Evolutionary conservation across 306 rosid genomes (phyloP).

Genomic region (Medicago arabica): DNA sequence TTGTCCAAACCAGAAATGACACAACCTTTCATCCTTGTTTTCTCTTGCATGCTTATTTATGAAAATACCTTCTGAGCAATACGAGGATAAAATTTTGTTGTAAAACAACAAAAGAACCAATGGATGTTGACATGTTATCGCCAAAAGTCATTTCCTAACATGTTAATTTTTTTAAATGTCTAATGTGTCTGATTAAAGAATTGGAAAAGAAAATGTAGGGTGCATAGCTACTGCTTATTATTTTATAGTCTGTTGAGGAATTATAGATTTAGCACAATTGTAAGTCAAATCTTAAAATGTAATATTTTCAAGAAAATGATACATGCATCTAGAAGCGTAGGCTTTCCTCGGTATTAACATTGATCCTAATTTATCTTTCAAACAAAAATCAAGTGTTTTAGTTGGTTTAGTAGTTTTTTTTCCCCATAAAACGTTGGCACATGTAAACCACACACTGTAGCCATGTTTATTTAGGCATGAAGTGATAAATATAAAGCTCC

Average conservation of each 20-base stretch:
- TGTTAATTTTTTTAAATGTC: not conserved
- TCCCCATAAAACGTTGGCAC: not conserved
- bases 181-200: not conserved
- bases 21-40: conserved; percentile 9
- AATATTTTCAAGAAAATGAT: not conserved
- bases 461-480: not conserved
- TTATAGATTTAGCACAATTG: conserved; percentile 9
- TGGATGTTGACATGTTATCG: not conserved
- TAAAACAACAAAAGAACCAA: not conserved
- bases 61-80: conserved; percentile 2
- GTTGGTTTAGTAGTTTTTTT: not conserved
- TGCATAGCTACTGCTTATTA: not conserved
- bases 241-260: conserved; percentile 11
- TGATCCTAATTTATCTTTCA: not conserved
- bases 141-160: not conserved
- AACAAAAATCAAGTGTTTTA: conserved; percentile 9
- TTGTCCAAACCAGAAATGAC: not conserved
- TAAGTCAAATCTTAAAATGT: not conserved
- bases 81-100: not conserved
- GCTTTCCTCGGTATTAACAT: not conserved
- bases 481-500: not conserved
- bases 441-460: not conserved
- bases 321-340: not conserved
- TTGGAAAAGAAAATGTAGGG: not conserved
- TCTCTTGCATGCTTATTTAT: conserved; percentile 17